Evolutionary conservation across 306 rosid genomes (phyloP), one percentile per base, ranked within the genome.

Genomic region (Quercus cerris): DNA sequence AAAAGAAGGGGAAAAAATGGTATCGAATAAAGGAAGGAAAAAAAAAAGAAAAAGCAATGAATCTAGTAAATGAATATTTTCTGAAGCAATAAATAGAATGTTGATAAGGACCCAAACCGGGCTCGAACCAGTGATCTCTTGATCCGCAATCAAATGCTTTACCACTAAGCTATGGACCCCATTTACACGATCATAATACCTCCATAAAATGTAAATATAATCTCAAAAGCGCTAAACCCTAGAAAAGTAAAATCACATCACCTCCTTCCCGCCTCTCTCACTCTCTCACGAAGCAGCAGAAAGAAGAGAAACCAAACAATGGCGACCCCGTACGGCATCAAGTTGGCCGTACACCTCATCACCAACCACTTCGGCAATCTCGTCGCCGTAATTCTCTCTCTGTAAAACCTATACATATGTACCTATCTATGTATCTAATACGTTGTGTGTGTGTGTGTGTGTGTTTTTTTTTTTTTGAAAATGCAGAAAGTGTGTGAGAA

Each of bases 321-420:
- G 98, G 83, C 67, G 81, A 67, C 88, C 4, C 88, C 79, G 80
- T 80, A 83, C 83, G 97, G 97, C 80, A 74, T 91, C 87, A 88
- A 89, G 76, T 81, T 86, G 49, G 91, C 96, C 80, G 85, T 91
- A 7, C 94, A 91, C 70, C 85, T 95, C 56, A 85, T 93, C 81
- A 85, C 92, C 86, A 84, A 84, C 5, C 92, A 91, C 92, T 95
- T 95, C 88, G 99, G 97, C 70, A 91, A 81, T 62, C 84, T 89
- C 78, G 98, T 95, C 68, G 85, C 94, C 23, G 99, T 94, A 87
- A 63, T 62, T 59, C 57, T 71, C 73, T 69, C 80, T 59, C 22
- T 41, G 11, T 41, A 41, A 2, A 69, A 55, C 77, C 58, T 7
- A 8, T n/a, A 1, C 25, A 19, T 77, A 31, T 17, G 6, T 17